phyloP scores from a whole-genome alignment of 805 yeast genomes.

The Ogataea allantospora region DNA sequence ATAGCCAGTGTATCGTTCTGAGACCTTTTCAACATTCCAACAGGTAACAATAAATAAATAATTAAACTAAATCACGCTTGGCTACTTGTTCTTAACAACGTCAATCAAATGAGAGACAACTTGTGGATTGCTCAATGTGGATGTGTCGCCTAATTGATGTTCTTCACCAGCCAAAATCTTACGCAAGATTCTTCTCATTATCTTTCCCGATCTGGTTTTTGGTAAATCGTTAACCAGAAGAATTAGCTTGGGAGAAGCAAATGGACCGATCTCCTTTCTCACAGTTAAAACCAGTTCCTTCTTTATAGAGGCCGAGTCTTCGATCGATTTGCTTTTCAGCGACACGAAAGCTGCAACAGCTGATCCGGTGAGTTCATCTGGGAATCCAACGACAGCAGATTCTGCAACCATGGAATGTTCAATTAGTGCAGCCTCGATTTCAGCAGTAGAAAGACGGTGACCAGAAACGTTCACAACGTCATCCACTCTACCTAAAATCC shows the following conservation, averaged over 20 bases:
- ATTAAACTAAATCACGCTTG: neutral
- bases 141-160: constrained; percentile 77
- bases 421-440: constrained; percentile 78
- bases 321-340: constrained; percentile 52
- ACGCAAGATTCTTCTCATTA: constrained; percentile 83
- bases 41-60: neutral
- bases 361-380: constrained; percentile 82
- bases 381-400: constrained; percentile 80
- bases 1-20: neutral
- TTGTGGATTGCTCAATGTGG: constrained; percentile 75
- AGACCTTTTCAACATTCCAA: neutral
- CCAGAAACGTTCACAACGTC: constrained; percentile 88
- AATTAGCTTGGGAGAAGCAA: constrained; percentile 79
- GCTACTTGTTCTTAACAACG: constrained; percentile 37
- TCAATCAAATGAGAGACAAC: constrained; percentile 66
- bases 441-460: constrained; percentile 85
- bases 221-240: constrained; percentile 75
- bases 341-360: constrained; percentile 83
- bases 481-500: constrained; percentile 86
- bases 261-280: constrained; percentile 79
- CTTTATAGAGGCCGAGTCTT: constrained; percentile 53
- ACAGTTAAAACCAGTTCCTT: constrained; percentile 67
- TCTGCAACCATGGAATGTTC: constrained; percentile 73
- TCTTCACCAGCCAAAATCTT: constrained; percentile 73
- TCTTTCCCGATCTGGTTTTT: constrained; percentile 83